Conservation (phyloP, 306 rosid genomes). For the Quercus glauca region DNA sequence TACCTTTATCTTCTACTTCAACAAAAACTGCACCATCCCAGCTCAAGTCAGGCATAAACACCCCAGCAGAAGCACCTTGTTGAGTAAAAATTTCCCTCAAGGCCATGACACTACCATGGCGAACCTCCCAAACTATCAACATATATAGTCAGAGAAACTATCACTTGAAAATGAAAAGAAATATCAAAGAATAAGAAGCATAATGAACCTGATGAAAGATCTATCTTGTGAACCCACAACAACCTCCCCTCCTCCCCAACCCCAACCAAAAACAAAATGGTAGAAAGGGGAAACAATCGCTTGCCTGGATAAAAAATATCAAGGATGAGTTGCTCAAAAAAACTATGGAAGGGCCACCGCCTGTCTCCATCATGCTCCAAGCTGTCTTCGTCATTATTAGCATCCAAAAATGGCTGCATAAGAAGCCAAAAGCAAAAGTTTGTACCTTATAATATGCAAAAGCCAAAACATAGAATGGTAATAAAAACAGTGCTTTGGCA, state of each 20-base stretch:
- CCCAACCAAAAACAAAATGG: too few relatives aligned
- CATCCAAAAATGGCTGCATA: constrained; percentile 44
- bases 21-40: constrained; percentile 33
- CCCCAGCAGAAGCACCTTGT: constrained; percentile 94
- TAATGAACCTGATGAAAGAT: background rate
- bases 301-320: constrained; percentile 97
- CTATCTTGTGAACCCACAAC: background rate
- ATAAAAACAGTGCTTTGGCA: background rate
- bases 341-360: constrained; percentile 82
- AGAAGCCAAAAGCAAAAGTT: constrained; percentile 16
- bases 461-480: background rate
- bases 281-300: background rate
- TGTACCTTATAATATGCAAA: background rate
- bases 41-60: constrained; percentile 49
- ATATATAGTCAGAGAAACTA: constrained; percentile 18
- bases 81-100: constrained; percentile 89
- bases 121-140: constrained; percentile 82
- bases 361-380: constrained; percentile 71
- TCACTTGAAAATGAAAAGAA: background rate
- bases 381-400: constrained; percentile 59
- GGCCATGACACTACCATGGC: constrained; percentile 98
- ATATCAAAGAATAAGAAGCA: background rate
- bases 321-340: constrained; percentile 81
- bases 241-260: too few relatives aligned
- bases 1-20: constrained; percentile 52